Evolutionary conservation across 345 rosid species (phyloP).

Genomic region (Pelargonium nanum): DNA sequence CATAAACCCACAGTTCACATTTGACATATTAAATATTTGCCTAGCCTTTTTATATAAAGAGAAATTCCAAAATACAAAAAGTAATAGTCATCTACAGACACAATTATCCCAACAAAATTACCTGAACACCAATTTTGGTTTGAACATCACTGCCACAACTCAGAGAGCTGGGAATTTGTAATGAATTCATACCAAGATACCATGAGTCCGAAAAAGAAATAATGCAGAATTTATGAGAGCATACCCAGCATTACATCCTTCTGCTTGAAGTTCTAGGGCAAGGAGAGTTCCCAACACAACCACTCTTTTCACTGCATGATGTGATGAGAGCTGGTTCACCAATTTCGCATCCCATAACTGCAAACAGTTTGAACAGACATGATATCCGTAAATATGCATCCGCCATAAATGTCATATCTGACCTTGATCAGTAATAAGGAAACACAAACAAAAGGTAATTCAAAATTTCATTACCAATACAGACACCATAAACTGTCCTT

Average conservation of each 20-base stretch:
- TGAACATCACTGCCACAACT: background rate
- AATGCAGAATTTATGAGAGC: constrained; percentile 1
- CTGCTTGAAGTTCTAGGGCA: constrained; percentile 63
- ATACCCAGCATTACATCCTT: constrained; percentile 65
- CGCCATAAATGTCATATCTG: background rate
- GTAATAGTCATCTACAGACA: too few relatives aligned
- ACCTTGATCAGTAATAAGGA: background rate
- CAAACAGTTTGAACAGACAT: constrained; percentile 10
- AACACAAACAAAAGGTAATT: too few relatives aligned
- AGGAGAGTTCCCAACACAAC: constrained; percentile 69
- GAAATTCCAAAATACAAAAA: too few relatives aligned
- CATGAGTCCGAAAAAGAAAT: background rate
- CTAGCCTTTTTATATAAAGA: too few relatives aligned
- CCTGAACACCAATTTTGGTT: background rate
- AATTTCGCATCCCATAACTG: constrained; percentile 76
- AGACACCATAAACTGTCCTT: background rate
- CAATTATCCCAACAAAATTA: background rate
- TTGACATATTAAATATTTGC: too few relatives aligned
- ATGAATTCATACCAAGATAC: constrained; percentile 1
- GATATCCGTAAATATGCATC: background rate
- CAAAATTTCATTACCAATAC: background rate
- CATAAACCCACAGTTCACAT: too few relatives aligned
- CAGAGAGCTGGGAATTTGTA: too few relatives aligned
- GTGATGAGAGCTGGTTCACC: constrained; percentile 54
- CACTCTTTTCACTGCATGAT: constrained; percentile 65